A percentile compares a stretch with the other conserved stretches of the same genome.
phyloP scores from a whole-genome alignment of 257 asterid species.

The Fraxinus pennsylvanica region DNA sequence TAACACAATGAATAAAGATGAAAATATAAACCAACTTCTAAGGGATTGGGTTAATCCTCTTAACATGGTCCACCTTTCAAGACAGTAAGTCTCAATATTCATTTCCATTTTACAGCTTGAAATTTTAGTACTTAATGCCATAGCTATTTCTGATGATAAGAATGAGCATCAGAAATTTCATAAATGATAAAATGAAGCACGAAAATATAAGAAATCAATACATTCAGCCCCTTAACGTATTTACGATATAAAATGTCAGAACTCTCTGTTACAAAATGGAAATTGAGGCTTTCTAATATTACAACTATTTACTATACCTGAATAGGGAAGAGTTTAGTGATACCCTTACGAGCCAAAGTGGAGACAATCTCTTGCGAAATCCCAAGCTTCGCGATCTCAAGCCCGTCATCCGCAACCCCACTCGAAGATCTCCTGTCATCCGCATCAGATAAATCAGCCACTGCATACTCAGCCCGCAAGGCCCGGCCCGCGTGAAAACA shows the following conservation, averaged over 20 bases:
- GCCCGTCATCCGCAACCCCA: slow-evolving; percentile 61
- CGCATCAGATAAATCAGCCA: slow-evolving; percentile 59
- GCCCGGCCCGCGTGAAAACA: slow-evolving; percentile 50
- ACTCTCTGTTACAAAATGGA: not conserved
- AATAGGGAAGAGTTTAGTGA: slow-evolving; percentile 83
- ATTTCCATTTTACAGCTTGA: not conserved
- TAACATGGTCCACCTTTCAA: too few relatives aligned
- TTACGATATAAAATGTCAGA: not conserved
- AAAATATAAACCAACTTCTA: too few relatives aligned
- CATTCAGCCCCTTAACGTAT: not conserved
- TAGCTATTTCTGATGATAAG: not conserved
- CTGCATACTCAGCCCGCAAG: slow-evolving; percentile 51
- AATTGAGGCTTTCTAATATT: not conserved
- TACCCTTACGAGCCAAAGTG: slow-evolving; percentile 65
- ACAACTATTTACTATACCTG: slow-evolving; percentile 52
- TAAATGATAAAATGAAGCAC: not conserved
- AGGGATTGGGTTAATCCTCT: too few relatives aligned
- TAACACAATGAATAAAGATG: too few relatives aligned
- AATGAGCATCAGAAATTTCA: not conserved
- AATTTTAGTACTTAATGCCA: not conserved
- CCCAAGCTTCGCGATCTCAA: slow-evolving; percentile 85
- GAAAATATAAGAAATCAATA: not conserved
- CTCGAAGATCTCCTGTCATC: slow-evolving; percentile 42
- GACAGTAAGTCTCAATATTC: not conserved
- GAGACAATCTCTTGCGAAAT: slow-evolving; percentile 62